phyloP scores from a whole-genome alignment of 306 rosid genomes.

The Oxytropis ochrocephala region DNA sequence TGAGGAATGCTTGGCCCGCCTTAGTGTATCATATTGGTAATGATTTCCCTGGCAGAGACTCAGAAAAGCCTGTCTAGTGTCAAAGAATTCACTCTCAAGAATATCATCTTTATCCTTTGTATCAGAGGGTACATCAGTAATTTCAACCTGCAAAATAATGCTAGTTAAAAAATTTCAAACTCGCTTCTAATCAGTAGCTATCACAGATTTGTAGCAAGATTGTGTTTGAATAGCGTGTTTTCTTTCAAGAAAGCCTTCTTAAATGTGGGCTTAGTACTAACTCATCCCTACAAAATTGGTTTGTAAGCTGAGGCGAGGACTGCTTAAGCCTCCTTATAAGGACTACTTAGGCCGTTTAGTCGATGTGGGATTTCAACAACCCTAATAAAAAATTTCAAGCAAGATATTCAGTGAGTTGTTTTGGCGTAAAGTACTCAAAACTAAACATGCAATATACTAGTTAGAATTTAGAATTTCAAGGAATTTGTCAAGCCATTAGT shows the following conservation, averaged over 20 bases:
- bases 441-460: not conserved
- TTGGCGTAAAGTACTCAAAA: not conserved
- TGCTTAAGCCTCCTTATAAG: too few relatives aligned
- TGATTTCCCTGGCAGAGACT: slow-evolving; percentile 99
- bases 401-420: not conserved
- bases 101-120: slow-evolving; percentile 95
- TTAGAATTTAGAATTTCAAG: not conserved
- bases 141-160: slow-evolving; percentile 54
- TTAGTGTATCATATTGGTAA: slow-evolving; percentile 91
- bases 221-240: not conserved
- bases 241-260: not conserved
- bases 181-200: not conserved
- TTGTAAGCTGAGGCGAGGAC: too few relatives aligned
- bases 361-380: too few relatives aligned
- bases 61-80: slow-evolving; percentile 97
- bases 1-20: slow-evolving; percentile 98
- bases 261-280: too few relatives aligned
- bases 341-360: too few relatives aligned
- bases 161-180: not conserved
- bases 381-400: not conserved
- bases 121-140: slow-evolving; percentile 61
- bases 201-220: not conserved
- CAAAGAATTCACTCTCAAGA: slow-evolving; percentile 98
- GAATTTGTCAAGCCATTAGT: not conserved
- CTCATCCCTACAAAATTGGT: too few relatives aligned